Percentiles rank a stretch among this genome's conserved stretches.
Evolutionary conservation across 768 basidiomycete species (phyloP).

Genomic region (Lyophyllum atratum): DNA sequence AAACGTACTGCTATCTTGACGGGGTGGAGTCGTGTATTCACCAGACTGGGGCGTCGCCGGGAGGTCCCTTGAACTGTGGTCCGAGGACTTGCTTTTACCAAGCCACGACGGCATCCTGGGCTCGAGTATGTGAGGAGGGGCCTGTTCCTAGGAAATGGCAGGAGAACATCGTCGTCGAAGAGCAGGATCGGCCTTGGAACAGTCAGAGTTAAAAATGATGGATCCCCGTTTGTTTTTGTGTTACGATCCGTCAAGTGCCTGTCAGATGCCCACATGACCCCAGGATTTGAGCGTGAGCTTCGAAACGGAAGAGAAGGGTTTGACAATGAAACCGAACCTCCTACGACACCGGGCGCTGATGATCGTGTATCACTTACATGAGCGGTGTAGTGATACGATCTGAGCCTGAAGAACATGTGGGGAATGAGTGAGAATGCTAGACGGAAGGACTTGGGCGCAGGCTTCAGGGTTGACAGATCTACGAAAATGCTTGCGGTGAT

Average conservation of each 20-base stretch:
- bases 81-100: background rate
- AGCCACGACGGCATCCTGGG: conserved; percentile 11
- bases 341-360: background rate
- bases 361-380: background rate
- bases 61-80: background rate
- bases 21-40: background rate
- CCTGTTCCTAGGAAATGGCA: background rate
- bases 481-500: background rate
- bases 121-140: too few species aligned
- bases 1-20: background rate
- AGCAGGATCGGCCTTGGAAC: background rate
- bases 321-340: background rate
- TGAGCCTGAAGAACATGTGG: background rate
- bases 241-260: background rate
- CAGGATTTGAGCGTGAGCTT: background rate
- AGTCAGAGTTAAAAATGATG: background rate
- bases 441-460: background rate
- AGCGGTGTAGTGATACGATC: background rate
- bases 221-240: background rate
- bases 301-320: background rate
- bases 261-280: background rate
- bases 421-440: background rate
- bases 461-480: background rate
- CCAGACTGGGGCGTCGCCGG: background rate
- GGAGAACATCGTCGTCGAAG: background rate